Evolutionary conservation across 169 alveolate species (phyloP).

Genomic region (Plasmodium fragile): DNA sequence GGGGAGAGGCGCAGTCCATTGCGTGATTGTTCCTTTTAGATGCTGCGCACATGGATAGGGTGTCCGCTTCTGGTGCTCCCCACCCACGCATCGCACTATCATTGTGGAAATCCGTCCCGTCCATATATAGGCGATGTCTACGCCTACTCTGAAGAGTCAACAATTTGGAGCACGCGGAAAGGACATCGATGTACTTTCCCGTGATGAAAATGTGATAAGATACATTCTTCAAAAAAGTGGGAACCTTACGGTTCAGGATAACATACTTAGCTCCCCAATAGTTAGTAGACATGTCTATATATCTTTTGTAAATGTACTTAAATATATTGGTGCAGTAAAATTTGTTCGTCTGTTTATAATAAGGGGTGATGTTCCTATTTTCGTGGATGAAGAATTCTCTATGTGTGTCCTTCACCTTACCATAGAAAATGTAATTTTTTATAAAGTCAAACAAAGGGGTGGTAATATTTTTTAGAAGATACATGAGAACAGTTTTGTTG

Average conservation of each 20-base stretch:
- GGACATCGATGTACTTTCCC: conserved; percentile 66
- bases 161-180: conserved; percentile 53
- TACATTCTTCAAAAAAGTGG: conserved; percentile 30
- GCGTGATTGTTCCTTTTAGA: not conserved
- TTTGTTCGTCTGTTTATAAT: conserved; percentile 65
- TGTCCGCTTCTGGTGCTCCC: not conserved
- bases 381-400: conserved; percentile 74
- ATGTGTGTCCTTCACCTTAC: conserved; percentile 59
- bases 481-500: conserved; percentile 51
- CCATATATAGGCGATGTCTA: not conserved
- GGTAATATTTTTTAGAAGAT: conserved; percentile 66
- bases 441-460: conserved; percentile 71
- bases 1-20: not conserved
- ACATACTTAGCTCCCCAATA: conserved; percentile 77
- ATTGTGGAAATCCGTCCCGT: not conserved
- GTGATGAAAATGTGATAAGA: conserved; percentile 59
- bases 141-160: conserved; percentile 3
- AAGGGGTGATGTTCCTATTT: conserved; percentile 71
- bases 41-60: not conserved
- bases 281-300: conserved; percentile 68
- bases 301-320: conserved; percentile 60
- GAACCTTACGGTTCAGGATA: conserved; percentile 42
- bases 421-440: conserved; percentile 65
- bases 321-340: conserved; percentile 47
- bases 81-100: not conserved